Conservation (phyloP, 2,329 filamentous ascomycete genomes). For the Colletotrichum tamarilloi region DNA sequence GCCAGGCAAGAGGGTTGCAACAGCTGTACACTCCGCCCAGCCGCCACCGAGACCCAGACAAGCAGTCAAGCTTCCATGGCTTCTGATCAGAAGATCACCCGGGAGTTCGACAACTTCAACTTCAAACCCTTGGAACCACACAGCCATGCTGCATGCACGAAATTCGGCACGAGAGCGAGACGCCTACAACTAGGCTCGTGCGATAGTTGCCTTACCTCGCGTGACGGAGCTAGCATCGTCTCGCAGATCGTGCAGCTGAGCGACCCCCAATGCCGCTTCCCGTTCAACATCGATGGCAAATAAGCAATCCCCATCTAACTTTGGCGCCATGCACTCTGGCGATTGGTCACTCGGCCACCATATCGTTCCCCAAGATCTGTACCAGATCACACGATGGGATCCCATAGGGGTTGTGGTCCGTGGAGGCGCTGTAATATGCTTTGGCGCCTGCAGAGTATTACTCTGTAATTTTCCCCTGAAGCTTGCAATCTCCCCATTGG, state of each 20-base stretch:
- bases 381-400: not conserved
- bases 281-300: not conserved
- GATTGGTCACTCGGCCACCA: not conserved
- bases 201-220: not conserved
- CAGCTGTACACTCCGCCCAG: not conserved
- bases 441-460: not conserved
- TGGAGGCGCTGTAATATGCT: conserved; percentile 8
- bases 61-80: not conserved
- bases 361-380: not conserved
- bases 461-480: not conserved
- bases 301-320: conserved; percentile 5
- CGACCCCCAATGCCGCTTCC: not conserved
- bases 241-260: not conserved
- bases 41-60: not conserved
- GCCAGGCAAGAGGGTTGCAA: conserved; percentile 1
- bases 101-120: not conserved
- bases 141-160: not conserved
- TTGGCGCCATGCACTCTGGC: not conserved
- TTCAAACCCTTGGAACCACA: not conserved
- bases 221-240: not conserved
- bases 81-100: too few species aligned
- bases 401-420: not conserved
- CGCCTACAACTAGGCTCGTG: not conserved
- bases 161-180: conserved; percentile 12
- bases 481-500: conserved; percentile 10